phyloP scores from a whole-genome alignment of 2,329 filamentous ascomycete genomes.

The Paecilomyces sp. region DNA sequence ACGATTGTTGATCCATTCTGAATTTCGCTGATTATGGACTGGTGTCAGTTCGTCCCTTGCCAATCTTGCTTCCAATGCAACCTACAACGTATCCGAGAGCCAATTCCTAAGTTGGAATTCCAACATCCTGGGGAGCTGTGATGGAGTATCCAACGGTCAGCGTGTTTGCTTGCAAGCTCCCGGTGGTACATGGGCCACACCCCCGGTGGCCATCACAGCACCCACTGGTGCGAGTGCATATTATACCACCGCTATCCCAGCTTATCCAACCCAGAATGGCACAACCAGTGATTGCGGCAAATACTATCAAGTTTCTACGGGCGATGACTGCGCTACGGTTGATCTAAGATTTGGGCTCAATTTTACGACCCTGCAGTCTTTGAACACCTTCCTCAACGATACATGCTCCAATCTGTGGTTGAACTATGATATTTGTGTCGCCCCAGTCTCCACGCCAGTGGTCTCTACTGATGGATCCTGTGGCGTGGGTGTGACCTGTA shows the following conservation, averaged over 20 bases:
- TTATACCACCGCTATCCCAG: constrained; percentile 11
- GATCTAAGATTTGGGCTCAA: constrained; percentile 2
- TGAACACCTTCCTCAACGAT: constrained; percentile 7
- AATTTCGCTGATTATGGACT: no score
- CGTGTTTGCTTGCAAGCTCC: background rate
- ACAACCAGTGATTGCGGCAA: constrained; percentile 10
- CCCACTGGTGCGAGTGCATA: background rate
- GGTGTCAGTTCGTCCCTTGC: background rate
- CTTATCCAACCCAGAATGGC: constrained; percentile 8
- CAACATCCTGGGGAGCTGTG: background rate
- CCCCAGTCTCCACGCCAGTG: background rate
- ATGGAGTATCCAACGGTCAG: background rate
- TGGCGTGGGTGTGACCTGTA: background rate
- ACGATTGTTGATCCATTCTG: no score
- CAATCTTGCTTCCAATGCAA: constrained; percentile 1
- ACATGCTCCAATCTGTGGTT: constrained; percentile 3
- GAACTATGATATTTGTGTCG: background rate
- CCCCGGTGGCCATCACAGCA: background rate
- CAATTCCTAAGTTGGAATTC: constrained; percentile 1
- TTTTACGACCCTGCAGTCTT: constrained; percentile 5
- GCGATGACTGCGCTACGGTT: constrained; percentile 6
- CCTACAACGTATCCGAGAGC: background rate
- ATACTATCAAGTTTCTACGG: constrained; percentile 10
- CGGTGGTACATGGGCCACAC: background rate
- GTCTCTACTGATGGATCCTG: background rate